Evolutionary conservation across 129 eudicot genomes (phyloP).

Genomic region (Chrysanthemum lavandulifolium): DNA sequence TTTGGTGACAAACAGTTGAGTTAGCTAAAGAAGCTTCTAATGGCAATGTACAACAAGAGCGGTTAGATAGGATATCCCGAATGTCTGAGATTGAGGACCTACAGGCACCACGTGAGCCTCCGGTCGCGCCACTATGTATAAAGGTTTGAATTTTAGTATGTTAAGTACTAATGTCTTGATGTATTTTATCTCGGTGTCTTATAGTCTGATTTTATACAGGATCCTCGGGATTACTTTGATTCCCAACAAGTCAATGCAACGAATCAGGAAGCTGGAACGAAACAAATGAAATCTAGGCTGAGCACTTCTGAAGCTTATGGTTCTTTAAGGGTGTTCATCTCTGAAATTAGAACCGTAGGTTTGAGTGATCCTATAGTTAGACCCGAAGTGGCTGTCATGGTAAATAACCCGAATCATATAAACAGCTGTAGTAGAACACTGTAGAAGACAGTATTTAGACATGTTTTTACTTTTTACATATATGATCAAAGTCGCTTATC

Average conservation of each 20-base stretch:
- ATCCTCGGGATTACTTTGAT: slow-evolving; percentile 96
- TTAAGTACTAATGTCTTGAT: not conserved
- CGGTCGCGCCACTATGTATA: slow-evolving; percentile 85
- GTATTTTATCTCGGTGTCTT: not conserved
- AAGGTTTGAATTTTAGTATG: slow-evolving; percentile 49
- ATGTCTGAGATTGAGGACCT: slow-evolving; percentile 96
- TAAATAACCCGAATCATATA: slow-evolving; percentile 9
- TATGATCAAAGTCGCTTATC: not conserved
- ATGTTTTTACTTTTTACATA: too few relatives aligned
- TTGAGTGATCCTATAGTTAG: slow-evolving; percentile 57
- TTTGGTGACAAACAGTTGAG: slow-evolving; percentile 57
- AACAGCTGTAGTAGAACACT: too few relatives aligned
- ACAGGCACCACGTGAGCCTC: slow-evolving; percentile 92
- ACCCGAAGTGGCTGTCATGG: slow-evolving; percentile 81
- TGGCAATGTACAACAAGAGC: slow-evolving; percentile 47
- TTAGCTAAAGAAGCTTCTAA: slow-evolving; percentile 68
- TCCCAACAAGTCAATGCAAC: slow-evolving; percentile 86
- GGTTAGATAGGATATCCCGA: slow-evolving; percentile 55
- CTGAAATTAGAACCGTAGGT: slow-evolving; percentile 59
- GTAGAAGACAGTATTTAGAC: too few relatives aligned
- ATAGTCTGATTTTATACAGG: slow-evolving; percentile 48
- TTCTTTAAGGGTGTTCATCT: slow-evolving; percentile 47
- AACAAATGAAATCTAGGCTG: slow-evolving; percentile 44
- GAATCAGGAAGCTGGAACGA: slow-evolving; percentile 50
- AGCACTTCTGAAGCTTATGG: slow-evolving; percentile 67